These are phyloP conservation scores for Suillus subluteus DNA, from an alignment of 768 basidiomycete species.

Conservation along the genomic window DNA sequence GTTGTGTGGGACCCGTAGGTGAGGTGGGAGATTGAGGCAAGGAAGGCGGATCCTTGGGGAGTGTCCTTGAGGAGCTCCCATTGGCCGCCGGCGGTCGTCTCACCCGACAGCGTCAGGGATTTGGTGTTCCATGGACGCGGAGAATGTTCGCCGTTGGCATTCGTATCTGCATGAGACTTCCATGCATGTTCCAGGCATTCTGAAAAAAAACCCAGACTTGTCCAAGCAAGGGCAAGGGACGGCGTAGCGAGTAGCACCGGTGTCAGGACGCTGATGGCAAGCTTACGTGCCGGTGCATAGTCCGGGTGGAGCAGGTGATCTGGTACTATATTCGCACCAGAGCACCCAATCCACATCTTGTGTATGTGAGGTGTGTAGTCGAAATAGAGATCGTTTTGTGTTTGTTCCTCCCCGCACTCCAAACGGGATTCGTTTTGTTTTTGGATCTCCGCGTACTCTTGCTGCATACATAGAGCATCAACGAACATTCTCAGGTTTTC, in stretches of 20 bases:
- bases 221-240: constrained; percentile 35
- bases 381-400: constrained; percentile 28
- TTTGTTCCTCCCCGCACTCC: background rate
- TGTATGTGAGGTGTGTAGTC: constrained; percentile 37
- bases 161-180: constrained; percentile 4
- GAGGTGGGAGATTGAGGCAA: constrained; percentile 34
- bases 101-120: constrained; percentile 37
- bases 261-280: constrained; percentile 22
- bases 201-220: constrained; percentile 38
- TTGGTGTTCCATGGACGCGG: constrained; percentile 24
- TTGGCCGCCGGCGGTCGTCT: background rate
- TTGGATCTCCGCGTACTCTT: constrained; percentile 8
- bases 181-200: constrained; percentile 29
- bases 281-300: constrained; percentile 10
- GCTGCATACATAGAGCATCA: constrained; percentile 33
- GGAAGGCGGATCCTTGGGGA: constrained; percentile 34
- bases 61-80: constrained; percentile 27
- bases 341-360: constrained; percentile 39
- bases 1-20: background rate
- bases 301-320: constrained; percentile 19
- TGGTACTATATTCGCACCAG: too few relatives aligned
- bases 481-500: constrained; percentile 30
- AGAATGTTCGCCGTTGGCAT: constrained; percentile 19
- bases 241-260: constrained; percentile 9
- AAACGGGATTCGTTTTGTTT: background rate